Conservation (phyloP, 148 eudicot genomes). For the Drosera capensis region DNA sequence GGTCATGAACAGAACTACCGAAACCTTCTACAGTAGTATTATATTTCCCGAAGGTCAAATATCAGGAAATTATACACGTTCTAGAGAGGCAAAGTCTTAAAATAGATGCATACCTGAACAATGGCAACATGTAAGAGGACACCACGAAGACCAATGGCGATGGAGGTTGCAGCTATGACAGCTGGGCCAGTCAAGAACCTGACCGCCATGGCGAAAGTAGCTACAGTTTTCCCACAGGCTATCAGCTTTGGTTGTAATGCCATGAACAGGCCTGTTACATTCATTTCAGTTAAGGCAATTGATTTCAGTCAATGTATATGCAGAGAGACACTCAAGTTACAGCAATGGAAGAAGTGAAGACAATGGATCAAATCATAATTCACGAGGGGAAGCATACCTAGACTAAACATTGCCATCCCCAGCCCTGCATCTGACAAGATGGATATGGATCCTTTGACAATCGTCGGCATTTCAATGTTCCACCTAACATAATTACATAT, state of each 20-base stretch:
- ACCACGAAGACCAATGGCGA: slow-evolving; percentile 81
- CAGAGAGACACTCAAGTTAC: too few species aligned
- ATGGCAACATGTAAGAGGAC: slow-evolving; percentile 78
- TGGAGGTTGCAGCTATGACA: slow-evolving; percentile 90
- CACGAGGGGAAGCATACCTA: slow-evolving; percentile 31
- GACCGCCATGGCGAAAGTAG: slow-evolving; percentile 87
- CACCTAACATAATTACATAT: slow-evolving; percentile 28
- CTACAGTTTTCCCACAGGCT: slow-evolving; percentile 81
- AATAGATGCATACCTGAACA: slow-evolving; percentile 47
- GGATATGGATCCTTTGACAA: slow-evolving; percentile 71
- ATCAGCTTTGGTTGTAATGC: slow-evolving; percentile 88
- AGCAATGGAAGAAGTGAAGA: neutral
- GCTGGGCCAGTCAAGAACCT: slow-evolving; percentile 98
- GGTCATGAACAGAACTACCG: too few species aligned
- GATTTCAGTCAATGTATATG: too few species aligned
- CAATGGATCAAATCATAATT: neutral
- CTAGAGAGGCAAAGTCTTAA: too few species aligned
- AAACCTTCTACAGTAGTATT: too few species aligned
- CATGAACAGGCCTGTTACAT: slow-evolving; percentile 78
- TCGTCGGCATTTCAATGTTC: slow-evolving; percentile 81
- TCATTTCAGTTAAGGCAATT: too few species aligned
- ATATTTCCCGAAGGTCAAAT: too few species aligned
- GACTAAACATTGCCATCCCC: slow-evolving; percentile 99
- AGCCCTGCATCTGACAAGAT: slow-evolving; percentile 94
- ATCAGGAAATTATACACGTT: too few species aligned